Evolutionary conservation across 2,329 filamentous ascomycete genomes (phyloP), one percentile per base, ranked within the genome.

Genomic region (Fusarium oxysporum): DNA sequence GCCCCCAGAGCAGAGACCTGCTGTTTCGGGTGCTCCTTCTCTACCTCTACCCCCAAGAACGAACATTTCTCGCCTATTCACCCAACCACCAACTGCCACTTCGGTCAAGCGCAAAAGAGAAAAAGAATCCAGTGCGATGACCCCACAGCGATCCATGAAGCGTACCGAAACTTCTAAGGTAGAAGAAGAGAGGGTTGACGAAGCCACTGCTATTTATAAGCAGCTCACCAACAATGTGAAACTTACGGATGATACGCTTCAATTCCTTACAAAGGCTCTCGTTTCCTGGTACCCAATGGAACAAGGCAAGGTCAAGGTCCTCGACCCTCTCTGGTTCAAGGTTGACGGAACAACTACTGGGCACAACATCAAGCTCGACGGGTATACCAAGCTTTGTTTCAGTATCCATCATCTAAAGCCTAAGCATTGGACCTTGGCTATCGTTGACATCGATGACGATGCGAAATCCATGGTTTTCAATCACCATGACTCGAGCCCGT

Each of bases 291-390:
- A 41, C 1, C 33, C n/a, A 8, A 6, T 23, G 4, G 30, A 38
- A 0, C n/a, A 44, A 5, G n/a, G 21, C 9, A 44, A 37, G 5
- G 35, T 53, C 3, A 51, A 51, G 4, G 4, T 65, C 4, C 43
- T 51, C 14, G 16, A 65, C 16, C 68, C 68, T 10, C 45, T 71
- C 13, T 71, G 68, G 68, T 50, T 71, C 28, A 35, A 40, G 6
- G 19, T n/a, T 8, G 32, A 40, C 25, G 50, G 50, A 2, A 38
- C 50, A 16, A 54, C 23, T 25, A 35, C 19, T 51, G 17, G 30
- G 12, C 9, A n/a, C n/a, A 25, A 19, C 6, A 32, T 33, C 5
- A 40, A 32, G 5, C 21, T 70, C 4, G 44, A 64, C 1, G 13
- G 17, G 3, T 17, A 30, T 25, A 43, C 19, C 8, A 37, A 47